Evolutionary conservation across 73 alveolate genomes (phyloP).

Genomic region (Tetrahymena borealis): DNA sequence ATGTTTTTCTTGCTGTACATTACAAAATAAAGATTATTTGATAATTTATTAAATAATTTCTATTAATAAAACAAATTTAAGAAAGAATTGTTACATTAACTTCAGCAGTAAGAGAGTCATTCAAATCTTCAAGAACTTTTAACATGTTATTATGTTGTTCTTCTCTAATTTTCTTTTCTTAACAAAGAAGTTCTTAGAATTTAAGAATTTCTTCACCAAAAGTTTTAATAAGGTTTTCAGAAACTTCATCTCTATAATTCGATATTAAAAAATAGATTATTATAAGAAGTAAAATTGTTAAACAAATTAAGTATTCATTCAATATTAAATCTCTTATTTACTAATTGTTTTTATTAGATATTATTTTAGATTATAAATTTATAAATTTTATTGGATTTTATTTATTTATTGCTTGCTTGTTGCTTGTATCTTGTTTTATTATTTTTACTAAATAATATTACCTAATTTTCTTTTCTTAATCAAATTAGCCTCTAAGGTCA

Average conservation of each 20-base stretch:
- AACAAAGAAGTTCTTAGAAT: not conserved
- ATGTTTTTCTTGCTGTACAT: not conserved
- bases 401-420: too few species aligned
- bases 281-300: not conserved
- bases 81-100: not conserved
- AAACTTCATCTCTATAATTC: not conserved
- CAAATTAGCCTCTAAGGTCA: not conserved
- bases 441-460: too few species aligned
- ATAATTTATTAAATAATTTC: not conserved
- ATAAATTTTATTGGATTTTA: too few species aligned
- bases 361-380: too few species aligned
- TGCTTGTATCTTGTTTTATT: too few species aligned
- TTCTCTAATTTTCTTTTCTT: not conserved
- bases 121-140: not conserved
- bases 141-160: not conserved
- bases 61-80: too few species aligned
- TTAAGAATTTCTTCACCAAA: not conserved
- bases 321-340: not conserved
- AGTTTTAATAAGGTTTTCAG: not conserved
- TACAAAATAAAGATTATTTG: not conserved
- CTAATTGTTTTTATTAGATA: not conserved
- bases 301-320: too few species aligned
- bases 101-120: not conserved
- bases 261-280: not conserved
- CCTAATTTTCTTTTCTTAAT: not conserved